Conservation (phyloP, 108 stramenopile species). For the Schizochytrium sp. region DNA sequence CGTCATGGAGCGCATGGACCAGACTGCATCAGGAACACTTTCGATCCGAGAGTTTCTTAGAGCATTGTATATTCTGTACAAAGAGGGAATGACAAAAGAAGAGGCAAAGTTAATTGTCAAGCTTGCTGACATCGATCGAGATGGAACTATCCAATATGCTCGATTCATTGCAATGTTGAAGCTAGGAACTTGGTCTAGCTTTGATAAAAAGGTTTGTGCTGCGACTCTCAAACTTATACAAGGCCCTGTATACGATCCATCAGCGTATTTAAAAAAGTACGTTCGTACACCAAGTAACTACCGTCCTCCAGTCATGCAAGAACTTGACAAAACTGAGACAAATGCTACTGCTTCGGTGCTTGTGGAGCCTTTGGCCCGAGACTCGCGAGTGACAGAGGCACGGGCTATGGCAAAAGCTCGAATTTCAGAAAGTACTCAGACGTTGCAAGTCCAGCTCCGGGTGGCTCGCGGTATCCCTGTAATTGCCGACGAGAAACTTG, state of each 20-base stretch:
- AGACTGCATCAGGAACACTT: neutral
- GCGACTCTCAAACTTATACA: neutral
- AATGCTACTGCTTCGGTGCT: neutral
- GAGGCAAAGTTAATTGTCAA: neutral
- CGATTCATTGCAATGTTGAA: neutral
- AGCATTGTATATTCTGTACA: neutral
- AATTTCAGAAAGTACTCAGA: neutral
- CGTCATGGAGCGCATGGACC: conserved; percentile 7
- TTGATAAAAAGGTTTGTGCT: neutral
- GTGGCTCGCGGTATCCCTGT: conserved; percentile 39
- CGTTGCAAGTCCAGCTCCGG: conserved; percentile 24
- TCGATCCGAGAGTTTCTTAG: neutral
- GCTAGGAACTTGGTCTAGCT: neutral
- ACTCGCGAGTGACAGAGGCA: neutral
- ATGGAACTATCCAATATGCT: neutral
- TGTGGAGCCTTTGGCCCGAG: conserved; percentile 3
- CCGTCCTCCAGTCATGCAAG: conserved; percentile 4
- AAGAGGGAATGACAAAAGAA: neutral
- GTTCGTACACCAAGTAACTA: neutral
- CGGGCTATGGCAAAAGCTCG: neutral
- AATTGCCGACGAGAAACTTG: conserved; percentile 26
- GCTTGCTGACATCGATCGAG: neutral
- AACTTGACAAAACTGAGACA: neutral
- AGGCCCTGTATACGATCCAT: conserved; percentile 3
- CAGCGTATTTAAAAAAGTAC: neutral